Base-by-base conservation (phyloP, 352 stramenopile genomes). In the Globisporangium cederbergense region DNA sequence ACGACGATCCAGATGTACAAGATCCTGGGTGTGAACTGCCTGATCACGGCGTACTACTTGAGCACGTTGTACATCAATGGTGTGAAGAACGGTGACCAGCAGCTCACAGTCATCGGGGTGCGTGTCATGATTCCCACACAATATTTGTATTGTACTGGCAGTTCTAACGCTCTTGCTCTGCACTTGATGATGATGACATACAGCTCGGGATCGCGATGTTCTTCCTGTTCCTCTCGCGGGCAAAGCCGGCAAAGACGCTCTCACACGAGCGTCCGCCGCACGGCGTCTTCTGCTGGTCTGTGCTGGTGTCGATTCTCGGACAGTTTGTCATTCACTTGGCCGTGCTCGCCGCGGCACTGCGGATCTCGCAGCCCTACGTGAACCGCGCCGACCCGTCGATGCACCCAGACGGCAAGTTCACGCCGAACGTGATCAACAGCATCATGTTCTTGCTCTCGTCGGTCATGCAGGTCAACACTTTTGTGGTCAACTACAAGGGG, bases 1-100 rank as follows among this genome's bases (percentile, higher is more conserved):
- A 99, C 87, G 40, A 98, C 93, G 66, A 88, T 97, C 70, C 95
- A 98, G 77, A 96, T 94, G 78, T 98, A 95, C 77, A 97, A 97
- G 76, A 86, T 98, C 46, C 71, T 99, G 36, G 92, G 89, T 40
- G 76, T 99, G 8, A 98, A 98, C 76, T 98, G 96, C 70, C 69
- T 98, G 2, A 90, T 97, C 28, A 97, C 90, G 54, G 93, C 95
- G 30, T 97, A 98, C 68, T 94, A 97, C 57, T 73, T 99, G 32
- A 98, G 85, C 43, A 89, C 86, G 53, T 77, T 99, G 13, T 98
- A 97, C 72, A 79, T 98, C 18, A 75, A 95, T 50, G 96, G 96
- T 11, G 93, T 98, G 51, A 98, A 98, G 73, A 96, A 98, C 63
- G 96, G 93, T 22, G 96, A 99, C 75, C 79, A 83, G 40, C 94